Conservation (phyloP, 2,329 filamentous ascomycete genomes). For the Colletotrichum orchidophilum region DNA sequence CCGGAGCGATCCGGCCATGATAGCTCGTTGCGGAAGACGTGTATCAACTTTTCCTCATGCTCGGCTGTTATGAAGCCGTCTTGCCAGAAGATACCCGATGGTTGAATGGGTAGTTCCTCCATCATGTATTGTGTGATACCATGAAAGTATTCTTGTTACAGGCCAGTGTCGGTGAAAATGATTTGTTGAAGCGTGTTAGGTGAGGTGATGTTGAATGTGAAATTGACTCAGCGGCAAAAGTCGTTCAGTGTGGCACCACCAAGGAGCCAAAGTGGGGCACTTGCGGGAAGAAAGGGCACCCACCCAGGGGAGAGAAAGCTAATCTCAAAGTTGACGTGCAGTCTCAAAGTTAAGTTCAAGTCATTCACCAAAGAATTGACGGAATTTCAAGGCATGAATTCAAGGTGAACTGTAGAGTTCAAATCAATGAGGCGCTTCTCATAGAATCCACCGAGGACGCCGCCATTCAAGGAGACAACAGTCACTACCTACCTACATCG, state of each 20-base stretch:
- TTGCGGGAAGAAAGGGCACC: neutral
- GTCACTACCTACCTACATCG: too few species aligned
- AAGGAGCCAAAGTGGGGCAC: neutral
- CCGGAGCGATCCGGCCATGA: constrained; percentile 57
- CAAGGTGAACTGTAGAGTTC: neutral
- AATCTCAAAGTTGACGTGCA: too few species aligned
- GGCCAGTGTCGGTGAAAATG: neutral
- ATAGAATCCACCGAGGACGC: neutral
- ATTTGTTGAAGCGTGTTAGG: neutral
- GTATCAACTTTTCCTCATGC: constrained; percentile 55
- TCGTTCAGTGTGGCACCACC: neutral
- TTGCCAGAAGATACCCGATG: constrained; percentile 54
- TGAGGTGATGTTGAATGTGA: neutral
- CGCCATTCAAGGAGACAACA: neutral
- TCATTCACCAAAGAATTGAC: neutral
- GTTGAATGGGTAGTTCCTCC: constrained; percentile 40
- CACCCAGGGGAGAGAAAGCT: too few species aligned
- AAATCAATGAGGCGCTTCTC: neutral
- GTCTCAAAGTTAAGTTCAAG: neutral
- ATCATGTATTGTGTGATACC: constrained; percentile 10
- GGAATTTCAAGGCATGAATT: neutral
- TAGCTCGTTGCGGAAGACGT: constrained; percentile 54
- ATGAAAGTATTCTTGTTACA: neutral
- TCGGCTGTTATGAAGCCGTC: constrained; percentile 55
- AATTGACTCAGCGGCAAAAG: neutral